A percentile compares a stretch with the other conserved stretches of the same genome.
Evolutionary conservation across 2,329 filamentous ascomycete genomes (phyloP).

Genomic region (Neophaeococcomyces mojaviensis): DNA sequence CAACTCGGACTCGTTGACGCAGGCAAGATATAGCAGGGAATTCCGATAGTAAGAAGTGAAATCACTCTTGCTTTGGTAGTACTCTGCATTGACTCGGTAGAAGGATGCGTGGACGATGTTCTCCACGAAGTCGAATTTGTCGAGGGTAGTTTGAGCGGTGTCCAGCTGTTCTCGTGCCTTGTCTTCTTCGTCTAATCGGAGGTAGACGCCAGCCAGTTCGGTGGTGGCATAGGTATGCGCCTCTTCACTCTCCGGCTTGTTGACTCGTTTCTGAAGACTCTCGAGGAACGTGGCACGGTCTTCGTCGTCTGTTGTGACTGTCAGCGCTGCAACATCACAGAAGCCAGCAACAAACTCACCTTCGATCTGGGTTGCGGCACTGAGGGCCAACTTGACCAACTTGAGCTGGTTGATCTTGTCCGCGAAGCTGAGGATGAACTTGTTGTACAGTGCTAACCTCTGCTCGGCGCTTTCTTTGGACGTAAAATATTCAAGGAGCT

Average conservation of each 20-base stretch:
- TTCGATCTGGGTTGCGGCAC: constrained; percentile 76
- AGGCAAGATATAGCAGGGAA: constrained; percentile 93
- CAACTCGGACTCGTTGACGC: constrained; percentile 75
- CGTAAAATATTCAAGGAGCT: constrained; percentile 81
- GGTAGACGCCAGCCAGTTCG: constrained; percentile 78
- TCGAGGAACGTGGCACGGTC: constrained; percentile 81
- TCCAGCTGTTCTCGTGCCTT: constrained; percentile 81
- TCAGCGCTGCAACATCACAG: neutral
- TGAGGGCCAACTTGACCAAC: constrained; percentile 82
- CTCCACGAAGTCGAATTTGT: constrained; percentile 90
- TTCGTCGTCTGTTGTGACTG: constrained; percentile 58
- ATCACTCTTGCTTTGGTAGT: constrained; percentile 86
- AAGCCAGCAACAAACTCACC: constrained; percentile 41
- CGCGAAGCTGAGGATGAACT: constrained; percentile 90
- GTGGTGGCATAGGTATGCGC: constrained; percentile 91
- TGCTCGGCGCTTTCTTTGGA: constrained; percentile 71
- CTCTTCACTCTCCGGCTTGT: constrained; percentile 88
- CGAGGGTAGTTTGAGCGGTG: constrained; percentile 76
- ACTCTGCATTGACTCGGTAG: constrained; percentile 89
- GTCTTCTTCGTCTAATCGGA: constrained; percentile 71
- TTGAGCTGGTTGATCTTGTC: constrained; percentile 99
- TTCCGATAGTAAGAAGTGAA: constrained; percentile 97
- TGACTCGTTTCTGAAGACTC: constrained; percentile 75
- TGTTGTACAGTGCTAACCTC: constrained; percentile 84
- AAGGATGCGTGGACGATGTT: constrained; percentile 92